These are phyloP conservation scores for Oenanthe javanica DNA, from an alignment of 140 eudicot species.

Conservation along the genomic window DNA sequence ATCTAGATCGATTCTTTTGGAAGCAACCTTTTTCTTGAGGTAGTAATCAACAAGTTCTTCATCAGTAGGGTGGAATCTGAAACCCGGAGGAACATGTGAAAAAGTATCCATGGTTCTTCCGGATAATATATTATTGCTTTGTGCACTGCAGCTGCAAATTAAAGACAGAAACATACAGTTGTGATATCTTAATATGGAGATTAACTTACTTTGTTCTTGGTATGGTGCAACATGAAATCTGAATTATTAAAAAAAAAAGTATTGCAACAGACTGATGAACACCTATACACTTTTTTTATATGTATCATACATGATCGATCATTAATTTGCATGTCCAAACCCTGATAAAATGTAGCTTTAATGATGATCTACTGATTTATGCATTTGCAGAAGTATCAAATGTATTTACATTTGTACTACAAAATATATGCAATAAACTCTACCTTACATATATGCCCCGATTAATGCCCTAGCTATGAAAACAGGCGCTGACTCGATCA, in stretches of 20 bases:
- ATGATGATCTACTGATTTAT: neutral
- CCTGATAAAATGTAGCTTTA: neutral
- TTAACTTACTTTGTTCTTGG: neutral
- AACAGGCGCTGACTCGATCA: no score
- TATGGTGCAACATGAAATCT: no score
- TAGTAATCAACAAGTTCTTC: conserved; percentile 96
- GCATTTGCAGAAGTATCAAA: no score
- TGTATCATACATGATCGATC: neutral
- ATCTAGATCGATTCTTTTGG: conserved; percentile 71
- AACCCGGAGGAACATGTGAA: conserved; percentile 94
- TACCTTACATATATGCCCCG: neutral
- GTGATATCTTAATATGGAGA: neutral
- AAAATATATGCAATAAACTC: no score
- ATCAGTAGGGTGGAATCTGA: conserved; percentile 90
- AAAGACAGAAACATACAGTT: neutral
- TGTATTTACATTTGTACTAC: no score
- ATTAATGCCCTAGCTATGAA: neutral
- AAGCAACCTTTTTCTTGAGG: conserved; percentile 67
- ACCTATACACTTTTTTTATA: neutral
- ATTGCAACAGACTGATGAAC: neutral
- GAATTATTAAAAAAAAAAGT: no score
- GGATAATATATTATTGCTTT: no score
- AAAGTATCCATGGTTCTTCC: conserved; percentile 50
- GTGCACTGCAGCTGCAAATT: conserved; percentile 30
- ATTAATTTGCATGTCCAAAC: neutral